These are phyloP conservation scores for Stephania japonica DNA, from an alignment of 164 flowering plant species.

Conservation along the genomic window DNA sequence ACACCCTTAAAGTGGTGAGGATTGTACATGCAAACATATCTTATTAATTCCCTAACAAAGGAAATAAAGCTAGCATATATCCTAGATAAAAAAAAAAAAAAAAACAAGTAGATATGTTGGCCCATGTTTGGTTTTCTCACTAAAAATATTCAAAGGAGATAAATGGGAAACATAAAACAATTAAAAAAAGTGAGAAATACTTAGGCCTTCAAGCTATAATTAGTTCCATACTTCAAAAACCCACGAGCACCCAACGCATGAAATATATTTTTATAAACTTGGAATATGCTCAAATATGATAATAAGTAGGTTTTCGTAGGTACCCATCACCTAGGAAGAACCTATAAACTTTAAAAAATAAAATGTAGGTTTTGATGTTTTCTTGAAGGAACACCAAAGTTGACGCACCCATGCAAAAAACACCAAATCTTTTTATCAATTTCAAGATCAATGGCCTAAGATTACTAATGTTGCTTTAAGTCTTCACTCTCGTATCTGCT, in stretches of 20 bases:
- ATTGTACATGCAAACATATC: no score
- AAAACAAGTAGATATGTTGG: no score
- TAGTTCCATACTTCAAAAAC: constrained; percentile 7
- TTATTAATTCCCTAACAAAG: no score
- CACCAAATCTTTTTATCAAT: not conserved
- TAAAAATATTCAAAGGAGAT: not conserved
- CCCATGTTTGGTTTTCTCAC: no score
- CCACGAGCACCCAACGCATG: constrained; percentile 6
- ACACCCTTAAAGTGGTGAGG: no score
- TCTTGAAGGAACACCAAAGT: not conserved
- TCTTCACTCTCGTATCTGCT: not conserved
- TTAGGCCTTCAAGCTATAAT: not conserved
- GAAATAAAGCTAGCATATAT: no score
- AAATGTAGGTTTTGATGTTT: not conserved
- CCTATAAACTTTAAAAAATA: not conserved
- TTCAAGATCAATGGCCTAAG: not conserved
- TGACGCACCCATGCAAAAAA: not conserved
- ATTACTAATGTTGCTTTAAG: not conserved
- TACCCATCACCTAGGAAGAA: constrained; percentile 1
- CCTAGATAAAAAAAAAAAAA: no score
- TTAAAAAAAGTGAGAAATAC: not conserved
- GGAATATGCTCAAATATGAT: not conserved
- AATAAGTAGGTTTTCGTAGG: not conserved
- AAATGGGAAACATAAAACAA: not conserved
- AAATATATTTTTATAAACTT: not conserved